Evolutionary conservation across 2,329 filamentous ascomycete species (phyloP).

Genomic region (Diaporthe helianthi): DNA sequence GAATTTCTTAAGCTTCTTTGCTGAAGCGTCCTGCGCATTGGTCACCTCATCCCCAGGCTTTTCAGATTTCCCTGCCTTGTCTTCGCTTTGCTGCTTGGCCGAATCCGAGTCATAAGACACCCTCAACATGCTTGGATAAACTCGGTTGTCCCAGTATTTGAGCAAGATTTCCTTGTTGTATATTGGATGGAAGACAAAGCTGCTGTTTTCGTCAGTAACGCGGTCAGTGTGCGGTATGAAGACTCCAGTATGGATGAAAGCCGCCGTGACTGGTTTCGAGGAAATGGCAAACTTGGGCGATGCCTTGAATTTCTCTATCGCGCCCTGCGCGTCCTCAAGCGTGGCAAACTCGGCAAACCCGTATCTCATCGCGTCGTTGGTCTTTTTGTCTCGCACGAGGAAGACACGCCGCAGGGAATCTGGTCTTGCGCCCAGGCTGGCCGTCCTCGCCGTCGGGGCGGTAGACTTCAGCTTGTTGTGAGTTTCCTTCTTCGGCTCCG

Average conservation of each 20-base stretch:
- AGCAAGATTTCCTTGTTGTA: slow-evolving; percentile 72
- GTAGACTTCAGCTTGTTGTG: slow-evolving; percentile 65
- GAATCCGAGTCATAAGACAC: slow-evolving; percentile 61
- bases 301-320: slow-evolving; percentile 73
- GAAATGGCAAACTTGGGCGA: slow-evolving; percentile 80
- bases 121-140: slow-evolving; percentile 71
- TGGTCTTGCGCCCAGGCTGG: slow-evolving; percentile 73
- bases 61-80: slow-evolving; percentile 28
- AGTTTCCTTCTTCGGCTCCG: slow-evolving; percentile 52
- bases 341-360: slow-evolving; percentile 86
- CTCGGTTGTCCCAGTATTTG: slow-evolving; percentile 78
- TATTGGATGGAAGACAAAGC: slow-evolving; percentile 73
- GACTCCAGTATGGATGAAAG: slow-evolving; percentile 83
- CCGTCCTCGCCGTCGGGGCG: slow-evolving; percentile 59
- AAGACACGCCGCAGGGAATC: slow-evolving; percentile 80
- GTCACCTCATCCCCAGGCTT: slow-evolving; percentile 42
- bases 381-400: slow-evolving; percentile 75
- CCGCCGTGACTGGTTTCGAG: slow-evolving; percentile 73
- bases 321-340: slow-evolving; percentile 76
- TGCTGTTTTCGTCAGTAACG: slow-evolving; percentile 59
- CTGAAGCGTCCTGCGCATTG: slow-evolving; percentile 39
- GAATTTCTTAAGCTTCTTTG: slow-evolving; percentile 63
- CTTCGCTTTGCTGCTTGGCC: slow-evolving; percentile 24
- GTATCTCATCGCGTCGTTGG: slow-evolving; percentile 78
- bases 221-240: slow-evolving; percentile 77